Evolutionary conservation across 2,329 filamentous ascomycete species (phyloP).

Genomic region (Chrysoporthe deuterocubensis): DNA sequence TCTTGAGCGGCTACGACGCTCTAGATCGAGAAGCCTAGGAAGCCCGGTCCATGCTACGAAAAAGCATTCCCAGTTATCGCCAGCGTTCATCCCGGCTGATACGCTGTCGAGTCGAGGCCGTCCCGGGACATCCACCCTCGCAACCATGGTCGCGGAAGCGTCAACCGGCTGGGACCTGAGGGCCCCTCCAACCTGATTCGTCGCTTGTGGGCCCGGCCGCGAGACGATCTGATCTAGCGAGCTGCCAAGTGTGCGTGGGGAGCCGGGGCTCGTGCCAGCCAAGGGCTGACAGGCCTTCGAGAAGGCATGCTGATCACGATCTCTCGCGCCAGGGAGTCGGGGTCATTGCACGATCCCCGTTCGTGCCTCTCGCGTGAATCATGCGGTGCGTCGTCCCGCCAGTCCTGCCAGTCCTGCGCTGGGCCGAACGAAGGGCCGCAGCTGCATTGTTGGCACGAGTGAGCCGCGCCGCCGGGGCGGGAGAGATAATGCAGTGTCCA

Average conservation of each 20-base stretch:
- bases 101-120: constrained; percentile 14
- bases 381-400: constrained; percentile 6
- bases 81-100: constrained; percentile 19
- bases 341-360: neutral
- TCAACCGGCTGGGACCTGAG: constrained; percentile 14
- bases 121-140: constrained; percentile 6
- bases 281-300: constrained; percentile 14
- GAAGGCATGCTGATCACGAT: constrained; percentile 19
- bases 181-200: constrained; percentile 17
- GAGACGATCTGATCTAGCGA: constrained; percentile 23
- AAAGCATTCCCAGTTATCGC: constrained; percentile 11
- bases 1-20: constrained; percentile 25
- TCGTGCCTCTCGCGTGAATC: constrained; percentile 2
- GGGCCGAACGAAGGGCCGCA: neutral
- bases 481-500: constrained; percentile 18
- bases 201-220: constrained; percentile 1
- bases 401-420: constrained; percentile 11
- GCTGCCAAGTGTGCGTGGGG: constrained; percentile 22
- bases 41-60: neutral
- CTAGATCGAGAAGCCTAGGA: constrained; percentile 12
- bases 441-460: constrained; percentile 7
- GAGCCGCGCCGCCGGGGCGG: neutral
- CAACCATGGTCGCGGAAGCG: constrained; percentile 7
- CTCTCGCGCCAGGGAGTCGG: neutral
- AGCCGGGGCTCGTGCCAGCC: constrained; percentile 21